Base-by-base conservation (phyloP, 2,329 filamentous ascomycete genomes). In the Thelonectria discophora region DNA sequence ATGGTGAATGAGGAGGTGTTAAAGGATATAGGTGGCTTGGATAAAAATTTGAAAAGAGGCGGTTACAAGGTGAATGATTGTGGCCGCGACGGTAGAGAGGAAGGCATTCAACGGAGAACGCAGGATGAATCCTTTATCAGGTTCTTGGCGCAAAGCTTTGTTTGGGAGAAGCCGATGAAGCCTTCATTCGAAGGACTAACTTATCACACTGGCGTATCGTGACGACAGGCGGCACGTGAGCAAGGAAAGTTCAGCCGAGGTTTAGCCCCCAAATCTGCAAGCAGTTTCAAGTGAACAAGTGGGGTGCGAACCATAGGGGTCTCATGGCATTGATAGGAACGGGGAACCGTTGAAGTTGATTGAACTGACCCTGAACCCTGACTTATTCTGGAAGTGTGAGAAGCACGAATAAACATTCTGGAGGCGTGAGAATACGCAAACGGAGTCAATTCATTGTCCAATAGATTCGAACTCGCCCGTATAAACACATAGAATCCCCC, bases 1-100 rank as follows among this genome's bases (percentile, higher is more conserved):
- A 97, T 93, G 54, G 54, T 52, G 40, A 64, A 64, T 21, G 66
- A 39, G 47, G 27, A 51, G 27, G 42, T 13, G 21, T n/a, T 8
- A 18, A 18, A 68, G 65, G 53, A 53, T 58, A 6, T 24, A 24
- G 21, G 18, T 13, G 10, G 21, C 6, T 21, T 37, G 32, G 47
- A 30, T 39, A 45, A n/a, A 13, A 17, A 6, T 1, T 15, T n/a
- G n/a, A n/a, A 15, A 24, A 27, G 37, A 57, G 32, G 11, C 21
- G 52, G 21, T 54, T 40, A 37, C 17, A 57, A 40, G 37, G 43
- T 27, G 30, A 27, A 10, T 32, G 27, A 32, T 49, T 37, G 12
- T 1, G 21, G 21, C 17, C 17, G 20, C 24, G 8, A 20, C 48
- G 20, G 48, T 37, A 53, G 30, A 55, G 42, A 53, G 43, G 52